Base-by-base conservation (phyloP, 179 eudicot species). In the Patellifolia procumbens region DNA sequence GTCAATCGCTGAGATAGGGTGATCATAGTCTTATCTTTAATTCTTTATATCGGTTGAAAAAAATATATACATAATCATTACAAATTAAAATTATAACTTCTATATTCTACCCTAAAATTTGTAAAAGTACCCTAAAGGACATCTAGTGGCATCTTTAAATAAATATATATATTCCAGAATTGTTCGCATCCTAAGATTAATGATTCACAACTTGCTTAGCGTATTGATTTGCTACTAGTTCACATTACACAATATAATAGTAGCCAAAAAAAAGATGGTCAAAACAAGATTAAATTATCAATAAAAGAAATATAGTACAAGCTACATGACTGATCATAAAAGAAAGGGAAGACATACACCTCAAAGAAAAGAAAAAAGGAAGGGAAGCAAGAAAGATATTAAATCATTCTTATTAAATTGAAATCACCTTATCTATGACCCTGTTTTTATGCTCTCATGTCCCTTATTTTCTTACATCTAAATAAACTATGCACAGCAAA, bases 351-450 rank as follows among this genome's bases (percentile, higher is more conserved):
- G n/a, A n/a, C n/a, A n/a, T n/a, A n/a, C n/a, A n/a, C n/a, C n/a
- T n/a, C n/a, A n/a, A n/a, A n/a, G n/a, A n/a, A n/a, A n/a, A n/a
- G n/a, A n/a, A n/a, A n/a, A n/a, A n/a, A n/a, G n/a, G n/a, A n/a
- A 56, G 61, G 13, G 61, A 56, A 10, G 11, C 1, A 56, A 58
- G 32, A 28, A 24, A 5, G 2, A 10, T 46, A 5, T 29, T 16
- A 5, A 45, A n/a, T 39, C n/a, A 13, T 10, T 2, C 0, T 32
- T 28, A 43, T n/a, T 32, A 24, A 26, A 46, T 28, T 48, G 28
- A 46, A 63, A 63, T 8, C 56, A 74, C 69, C 72, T 46, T n/a
- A 79, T 74, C 16, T 26, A 67, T 59, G 67, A 34, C 73, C 83
- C 79, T 39, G 5, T 37, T 62, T 76, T 75, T 42, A 10, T 29